These are phyloP conservation scores for Parsonsia alboflavescens DNA, from an alignment of 257 asterid genomes.

Conservation along the genomic window DNA sequence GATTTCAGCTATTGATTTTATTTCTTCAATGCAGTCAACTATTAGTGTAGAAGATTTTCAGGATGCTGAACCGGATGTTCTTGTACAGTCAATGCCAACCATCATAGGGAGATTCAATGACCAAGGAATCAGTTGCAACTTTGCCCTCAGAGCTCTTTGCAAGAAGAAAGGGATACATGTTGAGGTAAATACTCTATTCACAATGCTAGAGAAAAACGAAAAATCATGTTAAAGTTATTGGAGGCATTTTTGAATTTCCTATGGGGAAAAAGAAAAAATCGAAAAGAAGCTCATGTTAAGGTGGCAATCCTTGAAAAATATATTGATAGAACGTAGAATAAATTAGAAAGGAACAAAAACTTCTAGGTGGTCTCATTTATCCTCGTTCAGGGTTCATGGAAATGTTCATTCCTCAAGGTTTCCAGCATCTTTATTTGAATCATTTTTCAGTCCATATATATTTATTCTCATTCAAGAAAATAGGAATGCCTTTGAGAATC, in stretches of 20 bases:
- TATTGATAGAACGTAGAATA: not conserved
- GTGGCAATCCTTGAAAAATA: not conserved
- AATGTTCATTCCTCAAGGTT: not conserved
- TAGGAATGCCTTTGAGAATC: not conserved
- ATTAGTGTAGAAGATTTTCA: constrained; percentile 61
- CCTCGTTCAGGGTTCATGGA: not conserved
- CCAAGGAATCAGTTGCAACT: constrained; percentile 38
- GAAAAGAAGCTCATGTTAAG: not conserved
- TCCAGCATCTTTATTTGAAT: not conserved
- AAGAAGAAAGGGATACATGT: constrained; percentile 66
- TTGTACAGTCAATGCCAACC: constrained; percentile 54
- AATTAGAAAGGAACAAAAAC: not conserved
- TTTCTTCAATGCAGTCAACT: constrained; percentile 42
- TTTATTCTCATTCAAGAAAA: not conserved
- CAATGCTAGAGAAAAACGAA: not conserved
- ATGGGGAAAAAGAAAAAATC: not conserved
- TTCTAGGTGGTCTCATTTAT: not conserved
- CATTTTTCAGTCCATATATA: not conserved
- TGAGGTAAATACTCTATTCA: constrained; percentile 43
- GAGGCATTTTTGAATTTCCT: not conserved
- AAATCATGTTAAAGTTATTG: not conserved
- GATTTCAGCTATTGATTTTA: not conserved
- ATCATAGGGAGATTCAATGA: constrained; percentile 44
- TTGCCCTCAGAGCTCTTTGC: constrained; percentile 72
- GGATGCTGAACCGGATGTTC: constrained; percentile 76